Conservation (phyloP, 495 filamentous ascomycete genomes). For the Aspergillus funiculosus region DNA sequence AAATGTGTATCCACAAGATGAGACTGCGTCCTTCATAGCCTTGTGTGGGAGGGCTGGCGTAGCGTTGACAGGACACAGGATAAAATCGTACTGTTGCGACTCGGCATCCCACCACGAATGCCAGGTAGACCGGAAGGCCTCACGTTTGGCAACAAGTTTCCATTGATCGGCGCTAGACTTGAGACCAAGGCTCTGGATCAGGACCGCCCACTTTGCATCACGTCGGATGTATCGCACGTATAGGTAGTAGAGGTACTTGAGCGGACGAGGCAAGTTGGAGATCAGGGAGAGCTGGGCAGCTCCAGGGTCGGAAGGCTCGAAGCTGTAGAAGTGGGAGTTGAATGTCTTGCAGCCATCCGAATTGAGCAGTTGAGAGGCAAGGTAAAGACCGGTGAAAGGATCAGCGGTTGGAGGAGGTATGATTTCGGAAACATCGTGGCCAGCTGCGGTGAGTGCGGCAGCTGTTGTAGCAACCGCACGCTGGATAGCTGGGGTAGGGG, state of each 20-base stretch:
- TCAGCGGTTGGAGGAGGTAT: conserved; percentile 52
- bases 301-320: conserved; percentile 77
- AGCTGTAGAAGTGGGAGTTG: conserved; percentile 64
- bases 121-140: conserved; percentile 70
- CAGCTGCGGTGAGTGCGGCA: conserved; percentile 58
- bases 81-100: conserved; percentile 62
- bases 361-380: conserved; percentile 83
- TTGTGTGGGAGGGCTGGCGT: conserved; percentile 85
- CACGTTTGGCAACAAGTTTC: conserved; percentile 70
- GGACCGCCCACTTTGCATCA: conserved; percentile 70
- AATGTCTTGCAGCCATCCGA: conserved; percentile 84
- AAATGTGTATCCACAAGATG: conserved; percentile 91
- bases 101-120: conserved; percentile 76
- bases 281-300: conserved; percentile 66
- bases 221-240: conserved; percentile 78
- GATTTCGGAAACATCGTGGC: conserved; percentile 74
- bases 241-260: conserved; percentile 83
- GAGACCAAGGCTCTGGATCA: conserved; percentile 64
- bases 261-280: conserved; percentile 63
- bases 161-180: conserved; percentile 73
- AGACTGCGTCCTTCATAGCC: conserved; percentile 80
- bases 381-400: conserved; percentile 65
- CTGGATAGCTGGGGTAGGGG: conserved; percentile 76
- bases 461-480: conserved; percentile 70
- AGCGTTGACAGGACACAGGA: conserved; percentile 81